Conservation (phyloP, 2,329 filamentous ascomycete species). For the Penicillium capsulatum region DNA sequence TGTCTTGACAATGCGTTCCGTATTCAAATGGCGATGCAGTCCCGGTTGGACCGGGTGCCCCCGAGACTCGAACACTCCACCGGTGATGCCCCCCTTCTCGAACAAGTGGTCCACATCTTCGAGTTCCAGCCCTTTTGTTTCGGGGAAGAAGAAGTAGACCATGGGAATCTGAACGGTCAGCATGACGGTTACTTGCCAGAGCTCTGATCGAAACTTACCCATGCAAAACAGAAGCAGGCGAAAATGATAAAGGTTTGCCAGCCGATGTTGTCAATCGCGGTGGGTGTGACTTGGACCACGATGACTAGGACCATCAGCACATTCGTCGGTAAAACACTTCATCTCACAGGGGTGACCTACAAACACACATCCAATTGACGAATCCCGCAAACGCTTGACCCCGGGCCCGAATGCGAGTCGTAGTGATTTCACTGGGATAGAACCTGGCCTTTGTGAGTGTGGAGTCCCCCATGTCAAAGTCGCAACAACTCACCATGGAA, state of each 20-base stretch:
- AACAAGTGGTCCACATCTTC: constrained; percentile 58
- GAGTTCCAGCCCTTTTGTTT: constrained; percentile 60
- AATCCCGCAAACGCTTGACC: constrained; percentile 41
- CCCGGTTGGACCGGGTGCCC: constrained; percentile 16
- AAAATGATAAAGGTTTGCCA: constrained; percentile 32
- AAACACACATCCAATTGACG: constrained; percentile 37
- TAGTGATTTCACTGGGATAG: constrained; percentile 42
- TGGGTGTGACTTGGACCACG: constrained; percentile 14
- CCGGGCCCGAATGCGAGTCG: constrained; percentile 39
- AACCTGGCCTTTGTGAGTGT: constrained; percentile 21
- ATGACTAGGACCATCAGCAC: constrained; percentile 14
- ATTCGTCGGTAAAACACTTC: not conserved
- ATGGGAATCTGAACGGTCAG: constrained; percentile 47
- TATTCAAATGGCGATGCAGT: constrained; percentile 15
- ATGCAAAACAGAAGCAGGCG: constrained; percentile 22
- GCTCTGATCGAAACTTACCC: constrained; percentile 9
- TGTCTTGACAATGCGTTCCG: constrained; percentile 15
- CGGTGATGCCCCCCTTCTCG: constrained; percentile 35
- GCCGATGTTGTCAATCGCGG: constrained; percentile 27
- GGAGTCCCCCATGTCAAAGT: no score
- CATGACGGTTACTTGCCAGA: constrained; percentile 9
- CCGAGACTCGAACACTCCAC: constrained; percentile 32
- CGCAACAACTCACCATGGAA: constrained; percentile 34
- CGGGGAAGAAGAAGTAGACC: constrained; percentile 61
- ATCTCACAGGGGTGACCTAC: constrained; percentile 24